Evolutionary conservation across 2,329 filamentous ascomycete genomes (phyloP), one percentile per base, ranked within the genome.

Genomic region (Monilinia polystroma): DNA sequence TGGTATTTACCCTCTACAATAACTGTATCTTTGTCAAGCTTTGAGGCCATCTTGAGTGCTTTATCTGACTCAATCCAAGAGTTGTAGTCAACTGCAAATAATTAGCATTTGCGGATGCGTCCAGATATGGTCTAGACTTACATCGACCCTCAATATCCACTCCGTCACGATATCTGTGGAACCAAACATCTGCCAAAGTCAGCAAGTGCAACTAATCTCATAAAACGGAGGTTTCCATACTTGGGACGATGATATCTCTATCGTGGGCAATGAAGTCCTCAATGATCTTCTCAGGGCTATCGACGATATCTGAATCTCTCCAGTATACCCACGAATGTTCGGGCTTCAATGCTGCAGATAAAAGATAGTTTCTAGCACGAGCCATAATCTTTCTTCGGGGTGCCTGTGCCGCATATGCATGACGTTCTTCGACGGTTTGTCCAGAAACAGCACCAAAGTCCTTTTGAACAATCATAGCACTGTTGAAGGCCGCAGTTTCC

Each of bases 311-410:
- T 60, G 97, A 93, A 77, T 99, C 95, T 68, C 95, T 87, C 95
- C 95, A 99, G 79, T 97, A 98, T 11, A 98, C 93, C 95, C 95
- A 99, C 11, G 93, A 94, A 77, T 99, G 95, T 69, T 98, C 93
- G 0, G 93, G 88, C 81, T 96, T 96, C 74, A 99, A 77, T 3
- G 95, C 90, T 0, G 92, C 84, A 43, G 88, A 86, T 2, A 99
- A 85, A 26, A 99, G 83, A 78, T 96, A 99, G 78, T 99, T 99
- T 73, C 95, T 87, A 38, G 95, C 95, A 72, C 85, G 88, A 56
- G 90, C 95, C 86, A 99, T 93, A 47, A 90, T 87, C 80, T 94
- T 98, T 71, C 95, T 88, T 70, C 95, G 87, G 7, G 94, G 93
- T 1, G 89, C 95, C 76, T 99, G 95, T 2, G 92, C 93, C 67